Conservation (phyloP, 163 green algal genomes). For the Chlorella variabilis region DNA sequence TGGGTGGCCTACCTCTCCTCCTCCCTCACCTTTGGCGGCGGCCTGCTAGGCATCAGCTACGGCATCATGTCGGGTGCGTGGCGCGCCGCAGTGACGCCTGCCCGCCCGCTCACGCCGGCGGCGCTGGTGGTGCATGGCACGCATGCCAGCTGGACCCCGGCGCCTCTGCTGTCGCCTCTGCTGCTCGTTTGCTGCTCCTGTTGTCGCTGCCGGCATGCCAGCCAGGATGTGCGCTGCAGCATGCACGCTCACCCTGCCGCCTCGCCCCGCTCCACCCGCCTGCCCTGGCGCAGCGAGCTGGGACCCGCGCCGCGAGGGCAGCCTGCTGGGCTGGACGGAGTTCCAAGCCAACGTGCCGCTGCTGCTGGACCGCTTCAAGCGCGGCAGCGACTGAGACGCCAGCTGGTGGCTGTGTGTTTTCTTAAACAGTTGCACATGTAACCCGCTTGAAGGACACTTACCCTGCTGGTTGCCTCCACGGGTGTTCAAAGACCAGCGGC, state of each 20-base stretch:
- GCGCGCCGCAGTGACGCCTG: no score
- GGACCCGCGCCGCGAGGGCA: constrained; percentile 78
- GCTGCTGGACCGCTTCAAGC: constrained; percentile 35
- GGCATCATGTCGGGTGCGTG: constrained; percentile 47
- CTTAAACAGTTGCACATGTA: no score
- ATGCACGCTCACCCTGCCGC: background rate
- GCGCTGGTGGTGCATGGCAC: no score
- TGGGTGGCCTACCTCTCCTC: constrained; percentile 73
- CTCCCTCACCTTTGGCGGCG: constrained; percentile 72
- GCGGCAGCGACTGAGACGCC: background rate
- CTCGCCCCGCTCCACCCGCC: background rate
- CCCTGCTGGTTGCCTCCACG: no score
- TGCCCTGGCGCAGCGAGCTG: constrained; percentile 53
- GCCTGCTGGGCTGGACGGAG: constrained; percentile 71
- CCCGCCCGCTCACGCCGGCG: no score
- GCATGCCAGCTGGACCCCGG: no score
- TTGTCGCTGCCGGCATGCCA: background rate
- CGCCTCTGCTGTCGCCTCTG: no score
- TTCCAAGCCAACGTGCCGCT: constrained; percentile 73
- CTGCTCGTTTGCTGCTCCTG: background rate
- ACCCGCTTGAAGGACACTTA: no score
- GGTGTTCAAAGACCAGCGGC: no score
- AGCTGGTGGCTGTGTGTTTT: background rate
- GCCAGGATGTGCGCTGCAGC: background rate
- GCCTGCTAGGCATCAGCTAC: constrained; percentile 82